Evolutionary conservation across 148 eudicot species (phyloP).

Genomic region (Hydrangea macrophylla): DNA sequence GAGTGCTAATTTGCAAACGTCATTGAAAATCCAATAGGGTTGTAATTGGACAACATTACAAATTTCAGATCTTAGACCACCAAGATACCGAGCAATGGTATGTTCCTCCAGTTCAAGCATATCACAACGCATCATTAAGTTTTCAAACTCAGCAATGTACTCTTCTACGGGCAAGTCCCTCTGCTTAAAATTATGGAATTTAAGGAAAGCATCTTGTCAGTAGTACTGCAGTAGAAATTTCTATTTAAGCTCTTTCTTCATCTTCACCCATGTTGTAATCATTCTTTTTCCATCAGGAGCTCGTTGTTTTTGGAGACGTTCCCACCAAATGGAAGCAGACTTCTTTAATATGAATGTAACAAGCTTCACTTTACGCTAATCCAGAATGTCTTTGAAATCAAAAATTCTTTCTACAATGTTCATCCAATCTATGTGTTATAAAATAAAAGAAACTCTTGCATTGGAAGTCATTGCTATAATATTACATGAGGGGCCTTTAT

Average conservation of each 20-base stretch:
- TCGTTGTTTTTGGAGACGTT: background rate
- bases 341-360: background rate
- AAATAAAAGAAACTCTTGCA: no score
- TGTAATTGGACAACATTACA: background rate
- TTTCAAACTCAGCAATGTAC: background rate
- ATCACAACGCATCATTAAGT: background rate
- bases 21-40: background rate
- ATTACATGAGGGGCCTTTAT: no score
- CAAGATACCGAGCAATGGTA: background rate
- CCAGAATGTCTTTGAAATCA: background rate
- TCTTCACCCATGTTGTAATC: background rate
- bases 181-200: background rate
- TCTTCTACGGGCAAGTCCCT: background rate
- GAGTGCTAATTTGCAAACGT: background rate
- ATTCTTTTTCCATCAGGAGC: background rate
- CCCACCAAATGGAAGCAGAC: background rate
- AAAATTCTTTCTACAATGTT: background rate
- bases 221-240: background rate
- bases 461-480: no score
- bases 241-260: background rate
- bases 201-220: background rate
- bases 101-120: background rate
- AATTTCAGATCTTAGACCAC: background rate
- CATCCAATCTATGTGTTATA: background rate
- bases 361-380: background rate